Evolutionary conservation across 2,329 filamentous ascomycete species (phyloP).

Genomic region (Penicillium frequentans): DNA sequence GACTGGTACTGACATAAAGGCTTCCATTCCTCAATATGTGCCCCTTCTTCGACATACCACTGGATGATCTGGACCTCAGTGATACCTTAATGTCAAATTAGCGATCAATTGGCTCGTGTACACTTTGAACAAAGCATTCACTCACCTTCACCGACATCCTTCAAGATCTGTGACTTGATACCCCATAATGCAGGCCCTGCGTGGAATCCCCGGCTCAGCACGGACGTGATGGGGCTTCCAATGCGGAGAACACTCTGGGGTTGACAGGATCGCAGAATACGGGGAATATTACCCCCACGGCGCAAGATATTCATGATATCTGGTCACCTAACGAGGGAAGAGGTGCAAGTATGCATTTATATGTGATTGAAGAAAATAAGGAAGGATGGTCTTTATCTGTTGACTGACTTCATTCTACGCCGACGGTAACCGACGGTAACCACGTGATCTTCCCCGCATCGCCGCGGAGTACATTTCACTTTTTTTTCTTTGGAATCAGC

Average conservation of each 20-base stretch:
- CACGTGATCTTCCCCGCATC: slow-evolving; percentile 26
- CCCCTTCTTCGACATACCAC: slow-evolving; percentile 97
- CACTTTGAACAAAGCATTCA: background rate
- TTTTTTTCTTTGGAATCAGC: background rate
- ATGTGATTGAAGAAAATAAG: background rate
- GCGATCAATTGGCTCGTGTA: slow-evolving; percentile 5
- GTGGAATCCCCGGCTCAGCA: slow-evolving; percentile 37
- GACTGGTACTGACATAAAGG: slow-evolving; percentile 97
- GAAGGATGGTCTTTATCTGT: slow-evolving; percentile 19
- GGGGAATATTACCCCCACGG: slow-evolving; percentile 29
- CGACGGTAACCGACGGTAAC: slow-evolving; percentile 25
- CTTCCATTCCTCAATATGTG: slow-evolving; percentile 95
- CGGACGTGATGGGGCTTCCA: slow-evolving; percentile 21
- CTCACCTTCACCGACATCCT: slow-evolving; percentile 46
- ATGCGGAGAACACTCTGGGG: slow-evolving; percentile 28
- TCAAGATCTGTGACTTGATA: slow-evolving; percentile 41
- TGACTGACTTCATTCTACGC: slow-evolving; percentile 10
- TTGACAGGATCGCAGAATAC: slow-evolving; percentile 27
- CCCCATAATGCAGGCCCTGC: slow-evolving; percentile 34
- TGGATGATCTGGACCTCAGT: slow-evolving; percentile 99
- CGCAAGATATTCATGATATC: slow-evolving; percentile 32
- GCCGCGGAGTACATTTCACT: background rate
- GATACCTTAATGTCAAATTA: slow-evolving; percentile 64
- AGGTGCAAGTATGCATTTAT: background rate
- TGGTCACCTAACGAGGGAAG: background rate